These are phyloP conservation scores for Quercus variabilis DNA, from an alignment of 306 rosid genomes.

Conservation along the genomic window DNA sequence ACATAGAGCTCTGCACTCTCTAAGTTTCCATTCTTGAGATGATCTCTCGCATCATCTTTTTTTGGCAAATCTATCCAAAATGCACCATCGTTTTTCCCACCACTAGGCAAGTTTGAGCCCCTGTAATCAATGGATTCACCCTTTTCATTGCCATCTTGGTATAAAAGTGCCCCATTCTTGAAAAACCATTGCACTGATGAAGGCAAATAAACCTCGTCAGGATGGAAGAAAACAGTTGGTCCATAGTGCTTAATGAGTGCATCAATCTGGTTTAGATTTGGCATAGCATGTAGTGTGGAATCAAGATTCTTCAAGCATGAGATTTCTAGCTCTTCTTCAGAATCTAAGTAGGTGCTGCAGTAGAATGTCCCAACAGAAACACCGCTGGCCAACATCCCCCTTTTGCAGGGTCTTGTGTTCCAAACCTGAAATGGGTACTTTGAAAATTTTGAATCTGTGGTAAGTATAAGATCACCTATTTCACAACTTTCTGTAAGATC, in stretches of 20 bases:
- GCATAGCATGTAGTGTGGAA: conserved; percentile 43
- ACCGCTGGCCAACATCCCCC: conserved; percentile 67
- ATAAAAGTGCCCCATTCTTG: conserved; percentile 57
- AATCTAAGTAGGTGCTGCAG: conserved; percentile 43
- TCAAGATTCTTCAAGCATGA: conserved; percentile 50
- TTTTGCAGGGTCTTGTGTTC: conserved; percentile 59
- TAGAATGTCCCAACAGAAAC: conserved; percentile 79
- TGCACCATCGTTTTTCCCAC: conserved; percentile 54
- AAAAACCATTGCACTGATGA: conserved; percentile 68
- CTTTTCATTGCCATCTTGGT: conserved; percentile 28
- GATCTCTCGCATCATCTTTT: conserved; percentile 33
- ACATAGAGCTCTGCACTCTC: conserved; percentile 70
- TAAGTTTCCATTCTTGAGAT: conserved; percentile 52
- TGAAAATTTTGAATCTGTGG: conserved; percentile 41
- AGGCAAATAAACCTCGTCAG: conserved; percentile 50
- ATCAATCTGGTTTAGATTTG: conserved; percentile 53
- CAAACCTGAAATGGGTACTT: conserved; percentile 52
- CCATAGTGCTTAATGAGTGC: conserved; percentile 54
- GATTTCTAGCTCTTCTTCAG: conserved; percentile 33
- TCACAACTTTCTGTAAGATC: conserved; percentile 86
- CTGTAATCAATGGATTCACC: conserved; percentile 44
- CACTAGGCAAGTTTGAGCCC: conserved; percentile 64
- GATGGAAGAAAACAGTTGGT: conserved; percentile 68
- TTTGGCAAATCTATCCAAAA: conserved; percentile 77
- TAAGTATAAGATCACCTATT: conserved; percentile 37